Base-by-base conservation (phyloP, 441 rosid species). In the Pelargonium fulgidum region DNA sequence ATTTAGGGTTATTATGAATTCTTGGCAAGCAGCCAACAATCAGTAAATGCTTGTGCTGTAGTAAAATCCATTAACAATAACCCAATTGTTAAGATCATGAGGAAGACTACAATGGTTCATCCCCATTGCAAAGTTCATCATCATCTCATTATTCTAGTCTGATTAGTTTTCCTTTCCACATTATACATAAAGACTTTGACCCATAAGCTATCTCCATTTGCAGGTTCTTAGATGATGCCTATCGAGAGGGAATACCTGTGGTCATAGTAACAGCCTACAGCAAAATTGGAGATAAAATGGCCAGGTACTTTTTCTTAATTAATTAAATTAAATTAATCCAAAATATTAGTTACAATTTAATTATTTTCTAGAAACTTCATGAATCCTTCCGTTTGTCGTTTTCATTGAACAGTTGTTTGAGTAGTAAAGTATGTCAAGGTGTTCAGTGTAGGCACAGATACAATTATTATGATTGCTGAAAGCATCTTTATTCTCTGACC, bases 271-370 rank as follows among this genome's bases (percentile, higher is more conserved):
- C 89, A 39, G 69, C 91, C 11, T 93, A 88, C 65, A 67, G 88
- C 79, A 86, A 79, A 81, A 82, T 86, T 67, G 96, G 91, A 24
- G 98, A 87, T 50, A 85, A 79, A 70, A 80, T 85, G 68, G 90
- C 96, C 72, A 77, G 96, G 96, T 90, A 81, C 70, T 73, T 70
- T 50, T 41, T 41, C 44, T 24, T 70, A 29, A n/a, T 72, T n/a
- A 20, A 12, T 19, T 52, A 59, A 41, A 45, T 45, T 36, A 0
- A 36, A 36, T 36, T 36, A 14, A 7, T 54, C 9, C 61, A 16
- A 54, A 54, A 54, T 1, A 17, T 14, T 17, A 54, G 22, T 16
- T 7, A 16, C 5, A 7, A 16, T 54, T 54, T n/a, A 50, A 50
- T 50, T 50, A 50, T 50, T 50, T 50, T 13, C 58, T 13, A 6